Conservation (phyloP, 1,284 basidiomycete genomes). For the Heterobasidion occidentale region DNA sequence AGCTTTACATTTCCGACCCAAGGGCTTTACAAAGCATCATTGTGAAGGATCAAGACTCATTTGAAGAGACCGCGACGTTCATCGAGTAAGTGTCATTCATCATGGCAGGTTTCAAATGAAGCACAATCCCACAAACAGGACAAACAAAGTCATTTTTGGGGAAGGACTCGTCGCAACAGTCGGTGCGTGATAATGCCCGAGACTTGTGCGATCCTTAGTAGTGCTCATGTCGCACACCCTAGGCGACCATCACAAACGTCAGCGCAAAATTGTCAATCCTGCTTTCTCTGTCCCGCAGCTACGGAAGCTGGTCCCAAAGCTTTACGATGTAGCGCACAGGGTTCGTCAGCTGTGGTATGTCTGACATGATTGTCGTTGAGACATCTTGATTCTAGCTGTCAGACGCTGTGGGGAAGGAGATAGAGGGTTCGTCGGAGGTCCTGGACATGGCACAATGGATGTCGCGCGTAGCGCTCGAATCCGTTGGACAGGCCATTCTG, state of each 20-base stretch:
- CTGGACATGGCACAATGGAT: conserved; percentile 2
- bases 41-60: conserved; percentile 18
- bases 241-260: conserved; percentile 11
- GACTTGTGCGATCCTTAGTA: too few species aligned
- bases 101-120: background rate
- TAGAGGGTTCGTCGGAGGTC: background rate
- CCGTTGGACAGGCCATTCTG: background rate
- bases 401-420: background rate
- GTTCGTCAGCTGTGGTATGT: conserved; percentile 23
- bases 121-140: background rate
- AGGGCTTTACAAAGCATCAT: conserved; percentile 17
- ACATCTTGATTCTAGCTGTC: background rate
- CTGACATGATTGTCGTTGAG: conserved; percentile 13
- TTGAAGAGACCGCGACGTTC: conserved; percentile 22
- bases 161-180: conserved; percentile 13
- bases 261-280: conserved; percentile 18
- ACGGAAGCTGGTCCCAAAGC: conserved; percentile 19
- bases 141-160: conserved; percentile 9
- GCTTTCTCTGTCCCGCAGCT: conserved; percentile 13
- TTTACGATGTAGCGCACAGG: conserved; percentile 13
- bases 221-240: too few species aligned
- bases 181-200: conserved; percentile 4
- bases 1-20: conserved; percentile 19
- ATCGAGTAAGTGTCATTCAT: conserved; percentile 27
- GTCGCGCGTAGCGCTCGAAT: conserved; percentile 1